Evolutionary conservation across 2,329 filamentous ascomycete species (phyloP).

Genomic region (Alternaria sp.): DNA sequence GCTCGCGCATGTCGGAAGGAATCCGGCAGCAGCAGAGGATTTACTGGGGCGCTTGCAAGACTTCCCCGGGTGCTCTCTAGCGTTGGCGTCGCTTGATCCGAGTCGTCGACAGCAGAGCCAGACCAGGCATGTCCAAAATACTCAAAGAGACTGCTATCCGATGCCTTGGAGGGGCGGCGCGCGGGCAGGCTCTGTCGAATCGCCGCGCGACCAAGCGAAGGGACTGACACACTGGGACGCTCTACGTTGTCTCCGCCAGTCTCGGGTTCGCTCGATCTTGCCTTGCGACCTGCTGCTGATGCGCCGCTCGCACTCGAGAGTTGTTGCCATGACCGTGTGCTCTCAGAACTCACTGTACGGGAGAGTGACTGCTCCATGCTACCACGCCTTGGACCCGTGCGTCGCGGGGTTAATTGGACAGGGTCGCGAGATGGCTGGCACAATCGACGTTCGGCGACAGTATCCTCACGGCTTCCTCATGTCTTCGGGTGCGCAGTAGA

Average conservation of each 20-base stretch:
- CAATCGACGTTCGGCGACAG: conserved; percentile 6
- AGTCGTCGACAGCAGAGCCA: conserved; percentile 60
- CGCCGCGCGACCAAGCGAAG: conserved; percentile 59
- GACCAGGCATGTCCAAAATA: conserved; percentile 29
- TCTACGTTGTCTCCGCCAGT: conserved; percentile 66
- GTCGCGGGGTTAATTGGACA: conserved; percentile 11
- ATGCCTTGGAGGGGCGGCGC: conserved; percentile 53
- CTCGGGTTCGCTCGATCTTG: conserved; percentile 67
- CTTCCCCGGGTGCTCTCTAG: conserved; percentile 35
- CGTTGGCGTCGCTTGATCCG: conserved; percentile 53
- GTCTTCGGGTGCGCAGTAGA: background rate
- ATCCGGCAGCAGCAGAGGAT: conserved; percentile 57
- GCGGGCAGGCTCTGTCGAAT: conserved; percentile 54
- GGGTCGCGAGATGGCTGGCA: conserved; percentile 4
- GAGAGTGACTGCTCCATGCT: conserved; percentile 45
- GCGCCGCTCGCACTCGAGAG: conserved; percentile 59
- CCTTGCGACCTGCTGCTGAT: conserved; percentile 59
- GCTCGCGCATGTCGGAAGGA: conserved; percentile 57
- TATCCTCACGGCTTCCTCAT: conserved; percentile 8
- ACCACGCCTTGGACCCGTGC: conserved; percentile 15
- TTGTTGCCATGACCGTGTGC: conserved; percentile 51
- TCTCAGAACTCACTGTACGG: conserved; percentile 50
- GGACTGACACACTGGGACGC: conserved; percentile 70
- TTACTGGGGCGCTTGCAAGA: conserved; percentile 24
- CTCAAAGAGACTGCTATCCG: conserved; percentile 52